Conservation (phyloP, 2,329 filamentous ascomycete genomes). For the Coniochaeta prunicola region DNA sequence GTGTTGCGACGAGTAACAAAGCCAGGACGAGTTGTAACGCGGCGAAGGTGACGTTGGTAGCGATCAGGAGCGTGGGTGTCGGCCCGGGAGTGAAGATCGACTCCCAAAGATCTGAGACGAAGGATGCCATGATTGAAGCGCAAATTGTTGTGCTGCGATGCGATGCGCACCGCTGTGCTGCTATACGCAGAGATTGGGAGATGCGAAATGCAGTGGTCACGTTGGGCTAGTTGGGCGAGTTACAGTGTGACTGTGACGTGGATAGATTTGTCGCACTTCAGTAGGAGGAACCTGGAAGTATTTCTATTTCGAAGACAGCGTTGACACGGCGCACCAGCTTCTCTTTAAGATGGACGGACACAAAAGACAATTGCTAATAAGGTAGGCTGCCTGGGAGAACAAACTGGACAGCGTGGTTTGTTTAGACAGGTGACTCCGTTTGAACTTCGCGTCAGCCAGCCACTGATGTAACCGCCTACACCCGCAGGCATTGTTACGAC, state of each 20-base stretch:
- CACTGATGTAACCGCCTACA: not conserved
- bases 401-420: not conserved
- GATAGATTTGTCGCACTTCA: not conserved
- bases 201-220: not conserved
- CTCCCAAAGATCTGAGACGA: constrained; percentile 74
- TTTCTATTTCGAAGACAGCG: not conserved
- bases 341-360: not conserved
- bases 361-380: not conserved
- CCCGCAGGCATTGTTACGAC: too few relatives aligned
- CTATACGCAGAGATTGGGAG: not conserved
- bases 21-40: constrained; percentile 75
- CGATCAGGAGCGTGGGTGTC: constrained; percentile 78
- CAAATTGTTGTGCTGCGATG: too few relatives aligned
- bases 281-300: not conserved
- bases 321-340: not conserved
- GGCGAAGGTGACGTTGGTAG: constrained; percentile 85
- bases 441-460: not conserved
- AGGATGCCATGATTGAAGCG: constrained; percentile 42
- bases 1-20: constrained; percentile 68
- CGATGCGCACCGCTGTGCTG: not conserved
- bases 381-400: not conserved
- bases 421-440: not conserved
- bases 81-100: constrained; percentile 91
- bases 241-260: not conserved
- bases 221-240: not conserved